Base-by-base conservation (phyloP, 2,329 filamentous ascomycete species). In the Ilyonectria destructans region DNA sequence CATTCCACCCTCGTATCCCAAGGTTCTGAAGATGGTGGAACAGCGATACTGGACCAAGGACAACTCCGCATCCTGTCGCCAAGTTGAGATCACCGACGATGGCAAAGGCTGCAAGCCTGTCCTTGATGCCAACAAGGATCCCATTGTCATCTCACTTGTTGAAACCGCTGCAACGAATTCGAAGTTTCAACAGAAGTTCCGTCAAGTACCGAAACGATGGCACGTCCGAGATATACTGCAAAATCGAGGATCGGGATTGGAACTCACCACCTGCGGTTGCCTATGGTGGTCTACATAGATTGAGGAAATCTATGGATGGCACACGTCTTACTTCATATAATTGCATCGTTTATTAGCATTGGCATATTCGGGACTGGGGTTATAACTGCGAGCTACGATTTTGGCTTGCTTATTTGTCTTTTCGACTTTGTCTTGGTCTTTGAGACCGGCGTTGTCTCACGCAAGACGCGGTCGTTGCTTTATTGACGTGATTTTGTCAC, bases 21-120 rank as follows among this genome's bases (percentile, higher is more conserved):
- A 83, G 26, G 83, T 87, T 9, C 79, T 90, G 65, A 89, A 89
- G 74, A 79, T 90, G 48, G 80, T 87, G 58, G 88, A 90, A 76
- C 84, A 86, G 15, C 87, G 88, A 17, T 77, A 84, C 19, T 74
- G 70, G 21, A 66, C 77, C 9, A 73, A 78, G 17, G 75, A 80
- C 2, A 74, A 78, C 1, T 71, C 78, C 15, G 82, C 87, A 0
- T 82, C 74, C 33, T 90, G 88, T 66, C 82, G 82, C 5, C 86
- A 89, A 70, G 83, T 87, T 33, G 77, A 83, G 66, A 83, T 90
- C 12, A 71, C 77, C 17, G 74, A 79, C 0, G 75, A 82, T 13
- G 84, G 84, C 7, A 68, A 77, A 19, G 77, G 78, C 19, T 82
- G 81, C 3, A 70, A 73, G 19, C 80, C 82, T 2, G 72, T 84